Conservation (phyloP, 1,284 basidiomycete species). For the Malassezia caprae region DNA sequence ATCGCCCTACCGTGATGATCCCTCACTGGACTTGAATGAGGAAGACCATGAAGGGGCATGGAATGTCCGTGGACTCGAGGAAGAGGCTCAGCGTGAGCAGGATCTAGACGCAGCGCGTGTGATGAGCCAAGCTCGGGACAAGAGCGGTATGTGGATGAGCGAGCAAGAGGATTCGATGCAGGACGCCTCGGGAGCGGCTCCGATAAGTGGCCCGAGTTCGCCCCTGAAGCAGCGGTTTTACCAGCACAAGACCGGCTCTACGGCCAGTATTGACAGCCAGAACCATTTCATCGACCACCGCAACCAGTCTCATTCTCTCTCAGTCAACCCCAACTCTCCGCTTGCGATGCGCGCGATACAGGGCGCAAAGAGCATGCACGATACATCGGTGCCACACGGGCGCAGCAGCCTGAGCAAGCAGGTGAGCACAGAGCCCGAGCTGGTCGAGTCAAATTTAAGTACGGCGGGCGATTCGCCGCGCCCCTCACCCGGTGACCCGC, state of each 20-base stretch:
- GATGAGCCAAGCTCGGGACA: constrained; percentile 32
- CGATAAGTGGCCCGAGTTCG: constrained; percentile 16
- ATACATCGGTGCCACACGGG: not conserved
- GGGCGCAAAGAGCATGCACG: constrained; percentile 1
- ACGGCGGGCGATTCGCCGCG: not conserved
- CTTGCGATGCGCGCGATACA: constrained; percentile 22
- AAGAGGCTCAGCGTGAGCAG: constrained; percentile 36
- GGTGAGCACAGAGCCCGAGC: not conserved
- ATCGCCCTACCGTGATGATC: not conserved
- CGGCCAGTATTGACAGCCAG: constrained; percentile 41
- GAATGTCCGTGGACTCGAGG: not conserved
- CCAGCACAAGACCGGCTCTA: constrained; percentile 38
- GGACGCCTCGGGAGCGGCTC: constrained; percentile 17
- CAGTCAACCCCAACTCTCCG: constrained; percentile 29
- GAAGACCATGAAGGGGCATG: not conserved
- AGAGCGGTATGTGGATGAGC: not conserved
- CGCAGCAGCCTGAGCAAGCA: not conserved
- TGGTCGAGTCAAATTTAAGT: not conserved
- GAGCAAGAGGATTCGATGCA: not conserved
- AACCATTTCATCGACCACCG: constrained; percentile 47
- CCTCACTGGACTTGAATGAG: not conserved
- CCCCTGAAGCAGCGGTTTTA: constrained; percentile 32
- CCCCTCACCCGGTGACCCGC: not conserved
- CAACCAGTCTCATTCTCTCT: constrained; percentile 38
- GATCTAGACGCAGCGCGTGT: constrained; percentile 45